Conservation (phyloP, 768 basidiomycete genomes). For the Porphyrellus cyaneotinctus region DNA sequence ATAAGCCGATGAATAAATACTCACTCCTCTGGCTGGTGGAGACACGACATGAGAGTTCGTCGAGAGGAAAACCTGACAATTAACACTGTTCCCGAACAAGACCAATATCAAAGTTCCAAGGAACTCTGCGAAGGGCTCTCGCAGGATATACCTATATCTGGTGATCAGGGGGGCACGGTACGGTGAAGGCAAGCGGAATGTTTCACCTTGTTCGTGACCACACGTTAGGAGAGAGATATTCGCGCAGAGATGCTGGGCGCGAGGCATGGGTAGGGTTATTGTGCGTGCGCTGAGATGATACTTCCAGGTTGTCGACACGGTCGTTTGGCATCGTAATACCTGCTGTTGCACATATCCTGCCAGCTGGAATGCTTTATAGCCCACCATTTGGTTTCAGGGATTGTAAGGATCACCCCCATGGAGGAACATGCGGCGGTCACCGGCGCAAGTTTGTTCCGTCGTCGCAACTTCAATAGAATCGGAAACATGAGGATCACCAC, state of each 20-base stretch:
- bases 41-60: slow-evolving; percentile 38
- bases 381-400: neutral
- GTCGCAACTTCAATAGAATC: neutral
- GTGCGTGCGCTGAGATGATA: neutral
- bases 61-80: slow-evolving; percentile 51
- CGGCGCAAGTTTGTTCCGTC: neutral
- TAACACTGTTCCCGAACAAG: slow-evolving; percentile 51
- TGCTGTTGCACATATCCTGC: neutral
- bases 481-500: neutral
- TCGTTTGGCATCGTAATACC: slow-evolving; percentile 2
- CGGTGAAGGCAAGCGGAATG: slow-evolving; percentile 1
- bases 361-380: neutral
- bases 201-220: slow-evolving; percentile 51
- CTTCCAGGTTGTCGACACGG: neutral
- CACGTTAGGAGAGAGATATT: slow-evolving; percentile 39
- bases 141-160: slow-evolving; percentile 35
- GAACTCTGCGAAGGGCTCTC: slow-evolving; percentile 61
- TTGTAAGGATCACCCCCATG: neutral
- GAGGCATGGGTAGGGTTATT: neutral
- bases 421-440: neutral
- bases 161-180: neutral
- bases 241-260: neutral
- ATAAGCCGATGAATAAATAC: slow-evolving; percentile 12
- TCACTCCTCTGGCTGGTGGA: slow-evolving; percentile 48
- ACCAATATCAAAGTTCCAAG: slow-evolving; percentile 51